Evolutionary conservation across 78 protist genomes (phyloP), one percentile per base, ranked within the genome.

Genomic region (Mantamonas sphyraenae): DNA sequence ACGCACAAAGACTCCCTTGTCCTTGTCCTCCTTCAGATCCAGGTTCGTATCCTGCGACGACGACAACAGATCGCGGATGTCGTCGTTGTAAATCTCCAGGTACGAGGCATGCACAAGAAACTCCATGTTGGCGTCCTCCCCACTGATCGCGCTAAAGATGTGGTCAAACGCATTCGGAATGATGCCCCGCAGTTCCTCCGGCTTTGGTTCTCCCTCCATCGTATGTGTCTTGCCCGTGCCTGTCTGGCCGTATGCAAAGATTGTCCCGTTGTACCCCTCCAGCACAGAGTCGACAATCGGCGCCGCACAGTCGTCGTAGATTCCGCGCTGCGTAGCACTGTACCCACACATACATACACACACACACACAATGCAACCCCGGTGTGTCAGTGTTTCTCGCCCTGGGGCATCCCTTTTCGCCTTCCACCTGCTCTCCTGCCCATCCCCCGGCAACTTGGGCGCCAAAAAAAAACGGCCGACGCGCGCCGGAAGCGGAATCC

Each of bases 71-170:
- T 90, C 95, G 16, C 87, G 81, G n/a, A 85, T 33, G 57, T 77
- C 74, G 53, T 81, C 86, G 68, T 81, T 79, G 78, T 84, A 84
- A 24, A 71, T 85, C 81, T 90, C 94, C 7, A 83, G 70, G 51
- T 53, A 83, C 33, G 86, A 75, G 20, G 82, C 83, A 28, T 66
- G 80, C 63, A 82, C 80, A 20, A 69, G 70, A 56, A 43, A 76
- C 53, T 64, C 39, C 58, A 30, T 71, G 45, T 42, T 0, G 14
- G 45, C 20, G 35, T 37, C 56, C 2, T 33, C 31, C 26, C 2
- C 26, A 14, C 30, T 63, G 40, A 2, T 16, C 2, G 50, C 62
- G 33, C 74, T 68, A 59, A 80, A 80, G 58, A 85, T 74, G 66
- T 80, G 73, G 24, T 80, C 31, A 33, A 85, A 38, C 1, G 84